Conservation (phyloP, 768 basidiomycete genomes). For the Tulasnella sp. region DNA sequence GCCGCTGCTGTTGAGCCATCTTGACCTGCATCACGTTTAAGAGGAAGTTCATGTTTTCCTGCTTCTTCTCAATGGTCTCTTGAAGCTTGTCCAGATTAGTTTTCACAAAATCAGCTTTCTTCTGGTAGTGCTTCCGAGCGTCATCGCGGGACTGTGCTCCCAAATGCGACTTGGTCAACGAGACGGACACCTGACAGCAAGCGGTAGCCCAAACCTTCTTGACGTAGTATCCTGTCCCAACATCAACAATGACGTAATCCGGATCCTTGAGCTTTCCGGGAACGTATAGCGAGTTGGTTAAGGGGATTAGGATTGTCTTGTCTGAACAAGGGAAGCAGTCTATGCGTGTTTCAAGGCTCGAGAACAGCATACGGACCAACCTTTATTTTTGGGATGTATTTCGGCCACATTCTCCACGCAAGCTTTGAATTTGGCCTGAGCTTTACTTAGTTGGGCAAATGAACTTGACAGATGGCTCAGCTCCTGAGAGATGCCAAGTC, state of each 20-base stretch:
- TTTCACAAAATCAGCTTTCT: slow-evolving; percentile 72
- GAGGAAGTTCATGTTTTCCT: slow-evolving; percentile 74
- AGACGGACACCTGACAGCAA: too few species aligned
- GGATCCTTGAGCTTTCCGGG: slow-evolving; percentile 78
- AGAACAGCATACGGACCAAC: neutral
- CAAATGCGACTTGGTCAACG: neutral
- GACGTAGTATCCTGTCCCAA: slow-evolving; percentile 95
- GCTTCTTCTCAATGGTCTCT: slow-evolving; percentile 80
- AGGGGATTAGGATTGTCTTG: slow-evolving; percentile 80
- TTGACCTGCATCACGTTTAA: slow-evolving; percentile 62
- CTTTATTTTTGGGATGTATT: slow-evolving; percentile 30
- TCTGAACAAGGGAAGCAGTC: slow-evolving; percentile 32
- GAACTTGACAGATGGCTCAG: slow-evolving; percentile 83
- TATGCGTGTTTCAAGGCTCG: too few species aligned
- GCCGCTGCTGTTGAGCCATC: slow-evolving; percentile 27
- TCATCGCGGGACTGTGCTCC: slow-evolving; percentile 59
- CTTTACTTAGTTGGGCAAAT: slow-evolving; percentile 84
- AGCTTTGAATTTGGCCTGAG: slow-evolving; percentile 81
- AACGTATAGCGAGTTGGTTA: slow-evolving; percentile 92
- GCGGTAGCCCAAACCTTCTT: slow-evolving; percentile 56
- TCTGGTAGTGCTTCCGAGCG: slow-evolving; percentile 67
- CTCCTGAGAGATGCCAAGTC: slow-evolving; percentile 45
- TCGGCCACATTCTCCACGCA: slow-evolving; percentile 74
- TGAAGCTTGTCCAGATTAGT: slow-evolving; percentile 78
- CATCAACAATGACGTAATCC: slow-evolving; percentile 84